Evolutionary conservation across 768 basidiomycete species (phyloP), one percentile per base, ranked within the genome.

Genomic region (Lentinula sp.): DNA sequence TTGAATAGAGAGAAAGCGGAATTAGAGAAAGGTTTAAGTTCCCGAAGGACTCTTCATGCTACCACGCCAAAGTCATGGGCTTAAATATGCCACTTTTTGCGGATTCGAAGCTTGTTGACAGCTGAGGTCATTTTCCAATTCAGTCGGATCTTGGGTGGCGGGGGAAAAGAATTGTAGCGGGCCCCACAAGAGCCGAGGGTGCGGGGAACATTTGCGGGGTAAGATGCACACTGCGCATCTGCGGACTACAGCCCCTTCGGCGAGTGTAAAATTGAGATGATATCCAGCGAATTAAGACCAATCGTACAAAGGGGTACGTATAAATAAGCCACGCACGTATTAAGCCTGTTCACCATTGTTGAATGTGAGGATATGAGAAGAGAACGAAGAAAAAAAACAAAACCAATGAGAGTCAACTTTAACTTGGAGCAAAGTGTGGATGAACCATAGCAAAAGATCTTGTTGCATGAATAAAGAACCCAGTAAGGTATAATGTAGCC

Each of bases 311-410:
- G n/a, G 35, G 40, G 40, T 57, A 40, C 42, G 53, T 18, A 57
- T 57, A 46, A 57, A 57, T 57, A 57, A 54, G 35, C 53, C n/a
- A 54, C 53, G 50, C 46, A 48, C 46, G 21, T 48, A 48, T 48
- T 48, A 48, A 48, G 21, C 46, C n/a, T 10, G 18, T 48, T 21
- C 46, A 48, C 46, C 42, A 43, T 43, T 48, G 52, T 53, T 53
- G 52, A 53, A 32, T 16, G 32, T 48, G 42, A 7, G 16, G 16
- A 48, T 21, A 52, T 34, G n/a, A 52, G 31, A 21, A 52, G 32
- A 28, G 32, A n/a, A 50, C 23, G 31, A 23, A n/a, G n/a, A 50
- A 16, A 50, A 8, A 4, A 42, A 37, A 37, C 16, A 8, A 16
- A 52, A 52, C 11, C 11, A 52, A 52, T 15, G 51, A 34, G 51